phyloP scores from a whole-genome alignment of 1,284 basidiomycete species.

The Ceratobasidium papillatum region DNA sequence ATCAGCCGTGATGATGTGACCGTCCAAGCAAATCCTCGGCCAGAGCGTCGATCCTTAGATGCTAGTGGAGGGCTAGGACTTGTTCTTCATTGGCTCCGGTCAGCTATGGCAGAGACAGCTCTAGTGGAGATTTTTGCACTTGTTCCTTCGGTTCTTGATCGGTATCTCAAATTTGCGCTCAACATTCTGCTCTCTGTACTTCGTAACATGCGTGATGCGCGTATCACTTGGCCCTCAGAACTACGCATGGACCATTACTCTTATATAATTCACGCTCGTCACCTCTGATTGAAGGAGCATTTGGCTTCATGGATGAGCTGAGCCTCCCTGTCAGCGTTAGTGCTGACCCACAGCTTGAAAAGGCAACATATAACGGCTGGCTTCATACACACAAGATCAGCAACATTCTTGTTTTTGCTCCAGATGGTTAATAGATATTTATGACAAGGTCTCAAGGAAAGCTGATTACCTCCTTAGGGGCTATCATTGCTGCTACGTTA shows the following conservation, averaged over 20 bases:
- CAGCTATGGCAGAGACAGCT: conserved; percentile 54
- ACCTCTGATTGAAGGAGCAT: conserved; percentile 56
- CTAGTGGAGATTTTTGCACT: conserved; percentile 56
- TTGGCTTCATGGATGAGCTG: conserved; percentile 53
- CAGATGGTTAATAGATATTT: conserved; percentile 50
- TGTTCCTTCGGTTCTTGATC: conserved; percentile 48
- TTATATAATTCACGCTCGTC: conserved; percentile 51
- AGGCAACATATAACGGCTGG: conserved; percentile 63
- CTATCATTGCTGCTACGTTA: conserved; percentile 52
- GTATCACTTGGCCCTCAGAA: conserved; percentile 52
- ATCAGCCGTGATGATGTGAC: neutral
- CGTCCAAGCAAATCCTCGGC: neutral
- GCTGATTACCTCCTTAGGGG: conserved; percentile 48
- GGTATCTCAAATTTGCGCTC: conserved; percentile 55
- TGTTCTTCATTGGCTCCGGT: conserved; percentile 57
- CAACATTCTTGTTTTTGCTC: conserved; percentile 49
- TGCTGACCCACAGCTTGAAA: conserved; percentile 56
- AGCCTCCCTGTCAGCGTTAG: conserved; percentile 48
- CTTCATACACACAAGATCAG: conserved; percentile 55
- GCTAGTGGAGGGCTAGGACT: conserved; percentile 6
- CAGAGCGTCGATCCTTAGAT: neutral
- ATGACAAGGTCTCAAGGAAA: neutral
- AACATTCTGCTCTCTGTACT: conserved; percentile 52
- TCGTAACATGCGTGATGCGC: conserved; percentile 51
- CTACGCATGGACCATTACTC: conserved; percentile 51